Conservation (phyloP, 495 filamentous ascomycete species). For the Parachaetomium inaequale region DNA sequence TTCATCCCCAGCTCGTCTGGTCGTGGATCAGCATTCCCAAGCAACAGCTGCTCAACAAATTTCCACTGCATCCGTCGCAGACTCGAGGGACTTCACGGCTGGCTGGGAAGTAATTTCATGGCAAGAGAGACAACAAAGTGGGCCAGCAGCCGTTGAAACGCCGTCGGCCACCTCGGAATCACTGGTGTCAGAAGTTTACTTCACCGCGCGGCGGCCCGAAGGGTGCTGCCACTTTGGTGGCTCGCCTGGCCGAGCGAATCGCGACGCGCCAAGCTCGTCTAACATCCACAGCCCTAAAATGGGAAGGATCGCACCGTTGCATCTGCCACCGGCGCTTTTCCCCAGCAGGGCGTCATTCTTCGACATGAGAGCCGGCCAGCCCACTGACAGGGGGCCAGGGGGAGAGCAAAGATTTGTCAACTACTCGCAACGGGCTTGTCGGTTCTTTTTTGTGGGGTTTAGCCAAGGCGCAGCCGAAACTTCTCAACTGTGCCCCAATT, state of each 20-base stretch:
- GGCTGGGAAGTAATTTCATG: too few species aligned
- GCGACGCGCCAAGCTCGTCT: neutral
- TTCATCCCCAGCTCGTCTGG: neutral
- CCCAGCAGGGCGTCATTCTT: constrained; percentile 1
- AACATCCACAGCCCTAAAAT: neutral
- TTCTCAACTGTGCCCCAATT: neutral
- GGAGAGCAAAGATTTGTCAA: neutral
- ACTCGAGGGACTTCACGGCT: neutral
- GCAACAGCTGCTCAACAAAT: neutral
- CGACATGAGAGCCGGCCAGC: constrained; percentile 1
- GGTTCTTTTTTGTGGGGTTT: too few species aligned
- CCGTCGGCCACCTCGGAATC: neutral
- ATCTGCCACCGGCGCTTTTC: constrained; percentile 8
- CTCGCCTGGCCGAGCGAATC: neutral
- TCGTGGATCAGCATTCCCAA: neutral
- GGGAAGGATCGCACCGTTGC: neutral
- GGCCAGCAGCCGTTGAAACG: neutral
- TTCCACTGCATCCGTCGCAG: neutral
- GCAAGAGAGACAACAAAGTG: neutral
- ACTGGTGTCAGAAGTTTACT: neutral
- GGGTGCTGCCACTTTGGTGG: neutral
- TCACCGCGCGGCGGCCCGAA: neutral
- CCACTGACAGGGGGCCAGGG: neutral
- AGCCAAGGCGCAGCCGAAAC: neutral
- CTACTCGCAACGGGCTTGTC: neutral